These are phyloP conservation scores for Silene conica DNA, from an alignment of 148 eudicot species.

Conservation along the genomic window DNA sequence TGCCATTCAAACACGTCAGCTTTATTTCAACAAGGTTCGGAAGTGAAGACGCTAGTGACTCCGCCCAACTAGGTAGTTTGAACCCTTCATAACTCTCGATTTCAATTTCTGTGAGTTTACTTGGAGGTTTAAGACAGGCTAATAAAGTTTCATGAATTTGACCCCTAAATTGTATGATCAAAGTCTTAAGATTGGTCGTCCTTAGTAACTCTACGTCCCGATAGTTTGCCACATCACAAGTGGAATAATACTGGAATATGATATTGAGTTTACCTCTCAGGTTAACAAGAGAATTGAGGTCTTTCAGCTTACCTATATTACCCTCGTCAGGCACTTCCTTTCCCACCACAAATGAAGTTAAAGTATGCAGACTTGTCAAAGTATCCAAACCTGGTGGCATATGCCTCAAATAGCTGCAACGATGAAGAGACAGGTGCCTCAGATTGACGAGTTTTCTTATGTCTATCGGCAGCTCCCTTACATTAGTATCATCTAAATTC, in stretches of 20 bases:
- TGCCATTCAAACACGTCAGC: neutral
- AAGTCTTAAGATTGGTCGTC: neutral
- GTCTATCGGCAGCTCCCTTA: constrained; percentile 10
- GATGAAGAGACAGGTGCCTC: constrained; percentile 1
- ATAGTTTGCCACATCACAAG: neutral
- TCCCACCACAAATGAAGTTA: constrained; percentile 11
- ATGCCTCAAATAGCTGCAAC: neutral
- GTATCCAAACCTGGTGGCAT: constrained; percentile 18
- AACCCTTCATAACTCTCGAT: neutral
- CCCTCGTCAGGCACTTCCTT: neutral
- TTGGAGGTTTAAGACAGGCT: neutral
- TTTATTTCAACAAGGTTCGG: neutral
- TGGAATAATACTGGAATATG: neutral
- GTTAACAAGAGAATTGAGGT: constrained; percentile 4
- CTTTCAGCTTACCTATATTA: neutral
- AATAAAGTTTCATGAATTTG: constrained; percentile 6
- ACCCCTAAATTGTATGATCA: neutral
- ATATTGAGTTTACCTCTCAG: neutral
- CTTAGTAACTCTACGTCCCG: neutral
- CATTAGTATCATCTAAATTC: neutral
- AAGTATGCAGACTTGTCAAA: constrained; percentile 7
- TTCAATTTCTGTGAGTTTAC: neutral
- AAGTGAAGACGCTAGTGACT: neutral
- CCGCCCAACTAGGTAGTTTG: constrained; percentile 3
- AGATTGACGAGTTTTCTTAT: constrained; percentile 16